Conservation (phyloP, 2,329 filamentous ascomycete genomes). For the Volutella citrinella region DNA sequence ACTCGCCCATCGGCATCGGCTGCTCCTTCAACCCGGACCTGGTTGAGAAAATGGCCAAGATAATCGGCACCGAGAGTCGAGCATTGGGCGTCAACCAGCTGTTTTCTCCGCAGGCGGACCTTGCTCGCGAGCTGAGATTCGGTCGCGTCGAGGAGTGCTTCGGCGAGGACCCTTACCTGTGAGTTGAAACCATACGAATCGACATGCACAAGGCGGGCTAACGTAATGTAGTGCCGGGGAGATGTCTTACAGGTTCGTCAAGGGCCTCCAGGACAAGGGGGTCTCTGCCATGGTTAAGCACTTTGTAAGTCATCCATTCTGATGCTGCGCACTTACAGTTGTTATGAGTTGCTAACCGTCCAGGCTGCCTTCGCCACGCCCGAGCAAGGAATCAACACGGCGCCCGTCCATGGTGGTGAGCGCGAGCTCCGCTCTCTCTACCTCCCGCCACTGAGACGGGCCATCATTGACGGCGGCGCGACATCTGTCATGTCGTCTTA, state of each 20-base stretch:
- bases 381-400: slow-evolving; percentile 71
- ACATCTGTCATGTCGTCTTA: slow-evolving; percentile 73
- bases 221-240: slow-evolving; percentile 64
- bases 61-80: slow-evolving; percentile 63
- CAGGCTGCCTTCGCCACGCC: slow-evolving; percentile 61
- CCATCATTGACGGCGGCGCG: slow-evolving; percentile 68
- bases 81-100: slow-evolving; percentile 71
- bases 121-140: slow-evolving; percentile 68
- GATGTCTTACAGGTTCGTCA: slow-evolving; percentile 56
- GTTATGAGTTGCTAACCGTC: too few relatives aligned
- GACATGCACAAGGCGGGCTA: too few relatives aligned
- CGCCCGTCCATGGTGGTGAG: slow-evolving; percentile 51
- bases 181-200: too few relatives aligned
- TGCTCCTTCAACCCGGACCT: slow-evolving; percentile 68
- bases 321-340: too few relatives aligned
- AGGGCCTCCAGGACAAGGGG: slow-evolving; percentile 59
- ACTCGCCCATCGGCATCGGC: slow-evolving; percentile 69
- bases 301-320: slow-evolving; percentile 50
- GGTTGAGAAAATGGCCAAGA: slow-evolving; percentile 62
- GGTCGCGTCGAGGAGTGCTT: slow-evolving; percentile 74
- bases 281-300: slow-evolving; percentile 75
- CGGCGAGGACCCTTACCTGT: slow-evolving; percentile 65
- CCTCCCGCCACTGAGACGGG: slow-evolving; percentile 61
- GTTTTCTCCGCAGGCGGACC: slow-evolving; percentile 68
- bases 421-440: slow-evolving; percentile 53